These are phyloP conservation scores for Ganoderma lingzhi DNA, from an alignment of 1,284 basidiomycete genomes.

Conservation along the genomic window DNA sequence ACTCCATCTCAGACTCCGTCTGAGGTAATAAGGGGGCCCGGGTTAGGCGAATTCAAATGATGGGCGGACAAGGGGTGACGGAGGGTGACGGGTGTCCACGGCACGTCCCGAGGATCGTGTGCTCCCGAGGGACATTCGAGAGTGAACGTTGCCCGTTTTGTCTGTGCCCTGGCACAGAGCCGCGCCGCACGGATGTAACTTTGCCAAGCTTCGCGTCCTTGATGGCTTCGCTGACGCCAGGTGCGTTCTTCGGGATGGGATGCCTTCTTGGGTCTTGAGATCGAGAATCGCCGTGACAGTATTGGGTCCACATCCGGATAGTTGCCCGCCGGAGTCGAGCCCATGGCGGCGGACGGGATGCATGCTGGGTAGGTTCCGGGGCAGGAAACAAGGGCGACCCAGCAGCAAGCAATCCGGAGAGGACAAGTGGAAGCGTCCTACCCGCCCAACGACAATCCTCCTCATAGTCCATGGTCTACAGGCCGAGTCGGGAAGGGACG, in stretches of 20 bases:
- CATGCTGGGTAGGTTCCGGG: not conserved
- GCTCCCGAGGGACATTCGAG: not conserved
- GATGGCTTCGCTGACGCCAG: not conserved
- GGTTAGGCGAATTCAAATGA: not conserved
- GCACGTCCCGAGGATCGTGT: not conserved
- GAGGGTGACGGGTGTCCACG: not conserved
- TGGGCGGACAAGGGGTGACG: not conserved
- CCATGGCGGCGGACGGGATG: not conserved
- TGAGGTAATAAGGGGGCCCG: not conserved
- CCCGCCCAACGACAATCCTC: not conserved
- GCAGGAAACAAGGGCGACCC: not conserved
- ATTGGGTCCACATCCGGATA: not conserved
- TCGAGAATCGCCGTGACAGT: not conserved
- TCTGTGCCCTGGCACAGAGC: not conserved
- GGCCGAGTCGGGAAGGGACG: not conserved
- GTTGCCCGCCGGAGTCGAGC: not conserved
- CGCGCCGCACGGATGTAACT: not conserved
- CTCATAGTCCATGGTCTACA: not conserved
- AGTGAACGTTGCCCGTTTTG: not conserved
- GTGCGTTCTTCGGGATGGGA: not conserved
- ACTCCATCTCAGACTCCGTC: not conserved
- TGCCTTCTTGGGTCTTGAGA: not conserved
- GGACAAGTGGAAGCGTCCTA: not conserved
- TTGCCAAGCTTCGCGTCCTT: constrained; percentile 3
- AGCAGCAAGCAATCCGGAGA: not conserved